Base-by-base conservation (phyloP, 768 basidiomycete genomes). In the Mrakia blollopis region DNA sequence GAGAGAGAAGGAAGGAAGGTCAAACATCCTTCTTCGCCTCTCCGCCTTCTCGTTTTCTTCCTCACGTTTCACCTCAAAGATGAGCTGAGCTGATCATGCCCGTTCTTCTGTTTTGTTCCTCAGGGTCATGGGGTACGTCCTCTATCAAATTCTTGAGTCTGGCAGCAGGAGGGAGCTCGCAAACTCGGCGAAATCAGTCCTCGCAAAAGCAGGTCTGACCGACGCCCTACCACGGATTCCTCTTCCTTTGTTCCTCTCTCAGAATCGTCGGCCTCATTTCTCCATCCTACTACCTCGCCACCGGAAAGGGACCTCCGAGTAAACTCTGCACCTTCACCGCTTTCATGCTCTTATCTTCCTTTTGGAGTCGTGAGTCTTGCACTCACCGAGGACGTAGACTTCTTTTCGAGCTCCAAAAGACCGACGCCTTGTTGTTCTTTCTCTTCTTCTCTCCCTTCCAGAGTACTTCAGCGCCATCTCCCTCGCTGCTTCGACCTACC, bases 241-340 rank as follows among this genome's bases (percentile, higher is more conserved):
- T n/a, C n/a, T n/a, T 57, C 67, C 32, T 61, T 60, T 13, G 16
- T 57, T 18, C 10, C 54, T 37, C 5, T 0, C 71, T 0, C 71
- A 77, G 76, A 1, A 50, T 77, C 37, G 10, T 77, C 39, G 76
- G 76, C 32, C 30, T 77, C 50, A 72, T 77, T 39, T 63, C 76
- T 9, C 76, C 76, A 0, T 30, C 65, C 50, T 68, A 65, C 76
- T 77, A 77, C 69, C 61, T 77, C 21, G 57, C 72, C n/a, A 63
- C 57, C 4, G 18, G 23, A 0, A 18, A n/a, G 0, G 75, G 75
- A 0, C 75, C 75, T 8, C n/a, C 60, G 14, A 28, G 35, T n/a
- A 28, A n/a, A 3, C 23, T 63, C 25, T 76, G 75, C 30, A 41
- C 44, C 41, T 35, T 41, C n/a, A 44, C 71, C 39, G 70, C 62